Evolutionary conservation across 257 asterid genomes (phyloP).

Genomic region (Salvia rosmarinus): DNA sequence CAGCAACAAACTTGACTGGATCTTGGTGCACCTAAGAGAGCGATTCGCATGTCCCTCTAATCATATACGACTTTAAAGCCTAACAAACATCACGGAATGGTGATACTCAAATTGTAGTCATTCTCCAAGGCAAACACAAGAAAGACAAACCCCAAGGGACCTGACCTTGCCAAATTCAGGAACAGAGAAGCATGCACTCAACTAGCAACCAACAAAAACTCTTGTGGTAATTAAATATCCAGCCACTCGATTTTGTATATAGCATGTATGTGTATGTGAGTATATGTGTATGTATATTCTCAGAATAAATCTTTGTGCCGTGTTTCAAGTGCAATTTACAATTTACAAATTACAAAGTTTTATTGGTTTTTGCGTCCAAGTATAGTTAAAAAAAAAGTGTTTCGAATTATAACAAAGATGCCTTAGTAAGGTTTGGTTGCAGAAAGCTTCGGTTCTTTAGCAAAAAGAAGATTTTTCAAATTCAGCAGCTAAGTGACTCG

Average conservation of each 20-base stretch:
- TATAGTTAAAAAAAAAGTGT: background rate
- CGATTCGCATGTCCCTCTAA: too few relatives aligned
- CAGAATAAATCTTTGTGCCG: conserved; percentile 5
- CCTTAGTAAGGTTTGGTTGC: conserved; percentile 7
- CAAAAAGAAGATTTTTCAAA: background rate
- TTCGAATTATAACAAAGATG: background rate
- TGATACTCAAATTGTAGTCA: too few relatives aligned
- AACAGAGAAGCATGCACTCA: background rate
- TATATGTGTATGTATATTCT: background rate
- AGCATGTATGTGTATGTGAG: background rate
- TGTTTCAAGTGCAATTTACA: background rate
- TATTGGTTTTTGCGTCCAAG: background rate
- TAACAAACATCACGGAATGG: too few relatives aligned
- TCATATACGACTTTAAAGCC: too few relatives aligned
- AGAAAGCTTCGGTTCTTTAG: conserved; percentile 14
- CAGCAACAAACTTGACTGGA: background rate
- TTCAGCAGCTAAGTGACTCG: background rate
- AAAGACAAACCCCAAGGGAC: too few relatives aligned
- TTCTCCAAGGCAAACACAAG: too few relatives aligned
- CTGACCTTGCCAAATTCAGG: background rate
- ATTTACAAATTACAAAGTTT: too few relatives aligned
- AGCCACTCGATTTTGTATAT: background rate
- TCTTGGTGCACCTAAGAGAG: background rate
- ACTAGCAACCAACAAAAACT: background rate
- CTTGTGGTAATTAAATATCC: background rate